Evolutionary conservation across 2,329 filamentous ascomycete genomes (phyloP).

Genomic region (Arthrobotrys pseudoclavata): DNA sequence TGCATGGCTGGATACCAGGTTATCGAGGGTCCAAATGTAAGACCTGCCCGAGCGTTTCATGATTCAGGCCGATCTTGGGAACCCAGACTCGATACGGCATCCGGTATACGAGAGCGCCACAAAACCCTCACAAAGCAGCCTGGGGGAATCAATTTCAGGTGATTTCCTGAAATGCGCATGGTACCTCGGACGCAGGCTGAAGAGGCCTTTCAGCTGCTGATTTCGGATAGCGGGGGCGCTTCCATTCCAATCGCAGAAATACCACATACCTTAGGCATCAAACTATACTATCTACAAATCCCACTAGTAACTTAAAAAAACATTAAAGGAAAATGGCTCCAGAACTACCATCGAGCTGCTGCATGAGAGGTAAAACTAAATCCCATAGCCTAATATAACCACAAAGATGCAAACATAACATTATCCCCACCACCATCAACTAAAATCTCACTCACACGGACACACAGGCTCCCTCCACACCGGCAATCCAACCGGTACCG

Average conservation of each 20-base stretch:
- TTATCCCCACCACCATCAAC: not conserved
- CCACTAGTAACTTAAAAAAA: not conserved
- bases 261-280: constrained; percentile 5
- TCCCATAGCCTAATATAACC: not conserved
- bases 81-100: not conserved
- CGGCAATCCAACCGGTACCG: constrained; percentile 68
- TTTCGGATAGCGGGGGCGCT: constrained; percentile 14
- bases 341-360: constrained; percentile 47
- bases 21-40: not conserved
- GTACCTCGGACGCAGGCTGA: not conserved
- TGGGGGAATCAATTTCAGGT: not conserved
- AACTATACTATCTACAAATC: not conserved
- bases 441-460: constrained; percentile 18
- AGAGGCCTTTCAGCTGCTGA: not conserved
- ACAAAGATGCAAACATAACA: not conserved
- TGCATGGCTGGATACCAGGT: constrained; percentile 9
- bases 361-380: constrained; percentile 47
- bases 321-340: constrained; percentile 27
- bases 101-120: constrained; percentile 7
- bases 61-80: not conserved
- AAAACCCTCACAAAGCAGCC: not conserved
- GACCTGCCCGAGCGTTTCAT: constrained; percentile 23
- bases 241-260: constrained; percentile 23
- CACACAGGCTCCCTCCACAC: constrained; percentile 67
- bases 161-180: not conserved